phyloP scores from a whole-genome alignment of 2,329 filamentous ascomycete species.

The Apiospora saccharicola region DNA sequence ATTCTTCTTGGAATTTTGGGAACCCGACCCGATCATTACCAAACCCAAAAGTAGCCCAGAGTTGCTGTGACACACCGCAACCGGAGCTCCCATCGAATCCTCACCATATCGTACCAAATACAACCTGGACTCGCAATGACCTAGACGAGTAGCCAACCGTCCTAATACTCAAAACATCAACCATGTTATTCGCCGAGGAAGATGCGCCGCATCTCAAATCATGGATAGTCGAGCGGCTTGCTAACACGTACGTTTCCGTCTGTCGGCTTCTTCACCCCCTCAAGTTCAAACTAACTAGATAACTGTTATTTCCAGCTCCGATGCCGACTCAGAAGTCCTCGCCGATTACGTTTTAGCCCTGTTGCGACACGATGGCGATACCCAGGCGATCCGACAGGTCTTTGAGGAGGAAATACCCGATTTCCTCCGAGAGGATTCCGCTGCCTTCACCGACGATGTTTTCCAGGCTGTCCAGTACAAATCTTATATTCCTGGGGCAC shows the following conservation, averaged over 20 bases:
- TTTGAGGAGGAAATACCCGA: constrained; percentile 78
- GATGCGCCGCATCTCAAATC: constrained; percentile 71
- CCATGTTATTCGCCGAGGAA: constrained; percentile 69
- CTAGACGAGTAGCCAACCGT: not conserved
- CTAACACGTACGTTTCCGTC: constrained; percentile 68
- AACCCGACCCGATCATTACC: not conserved
- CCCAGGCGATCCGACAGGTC: constrained; percentile 68
- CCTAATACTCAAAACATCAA: constrained; percentile 27
- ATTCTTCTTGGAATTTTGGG: not conserved
- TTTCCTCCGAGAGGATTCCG: constrained; percentile 74
- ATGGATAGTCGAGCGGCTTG: constrained; percentile 80
- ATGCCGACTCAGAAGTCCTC: constrained; percentile 82
- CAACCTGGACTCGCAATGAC: not conserved
- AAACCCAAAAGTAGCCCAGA: not conserved
- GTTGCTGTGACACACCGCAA: not conserved
- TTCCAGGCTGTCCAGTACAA: constrained; percentile 70
- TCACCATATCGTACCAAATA: not conserved
- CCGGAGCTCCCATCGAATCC: not conserved
- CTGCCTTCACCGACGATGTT: constrained; percentile 73
- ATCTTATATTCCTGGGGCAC: constrained; percentile 64
- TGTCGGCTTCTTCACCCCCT: not conserved
- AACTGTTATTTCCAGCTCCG: constrained; percentile 61
- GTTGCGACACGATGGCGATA: constrained; percentile 72
- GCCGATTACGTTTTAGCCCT: constrained; percentile 86
- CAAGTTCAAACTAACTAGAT: constrained; percentile 25